Conservation (phyloP, 1,284 basidiomycete species). For the Ceratobasidium papillatum region DNA sequence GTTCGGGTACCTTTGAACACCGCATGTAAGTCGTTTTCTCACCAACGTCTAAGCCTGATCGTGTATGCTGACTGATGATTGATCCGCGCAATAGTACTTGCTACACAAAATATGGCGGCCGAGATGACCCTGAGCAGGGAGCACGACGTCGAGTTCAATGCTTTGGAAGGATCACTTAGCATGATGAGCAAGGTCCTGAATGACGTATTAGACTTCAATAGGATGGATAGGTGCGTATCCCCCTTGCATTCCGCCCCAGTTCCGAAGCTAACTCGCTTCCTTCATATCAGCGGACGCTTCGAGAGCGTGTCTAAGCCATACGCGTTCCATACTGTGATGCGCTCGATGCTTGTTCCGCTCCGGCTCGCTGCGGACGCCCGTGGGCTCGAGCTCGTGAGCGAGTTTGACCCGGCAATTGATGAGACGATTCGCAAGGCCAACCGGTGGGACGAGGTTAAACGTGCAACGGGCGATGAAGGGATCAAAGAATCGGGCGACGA, state of each 20-base stretch:
- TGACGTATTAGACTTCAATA: slow-evolving; percentile 78
- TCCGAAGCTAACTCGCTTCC: slow-evolving; percentile 21
- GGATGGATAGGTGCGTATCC: slow-evolving; percentile 29
- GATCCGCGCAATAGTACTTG: slow-evolving; percentile 63
- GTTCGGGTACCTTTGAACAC: slow-evolving; percentile 93
- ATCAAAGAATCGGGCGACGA: slow-evolving; percentile 54
- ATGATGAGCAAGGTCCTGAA: slow-evolving; percentile 95
- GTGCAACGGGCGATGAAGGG: slow-evolving; percentile 52
- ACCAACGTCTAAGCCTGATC: slow-evolving; percentile 11
- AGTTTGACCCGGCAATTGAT: slow-evolving; percentile 80
- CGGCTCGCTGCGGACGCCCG: slow-evolving; percentile 77
- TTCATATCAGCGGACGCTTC: slow-evolving; percentile 66
- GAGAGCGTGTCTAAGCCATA: slow-evolving; percentile 80
- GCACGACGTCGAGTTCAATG: slow-evolving; percentile 81
- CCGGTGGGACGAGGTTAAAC: slow-evolving; percentile 66
- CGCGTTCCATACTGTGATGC: slow-evolving; percentile 83
- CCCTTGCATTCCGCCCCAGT: too few species aligned
- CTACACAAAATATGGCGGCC: slow-evolving; percentile 89
- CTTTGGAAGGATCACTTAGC: slow-evolving; percentile 80
- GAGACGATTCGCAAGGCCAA: slow-evolving; percentile 66
- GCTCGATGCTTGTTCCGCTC: slow-evolving; percentile 79
- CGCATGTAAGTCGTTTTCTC: slow-evolving; percentile 65
- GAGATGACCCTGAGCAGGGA: slow-evolving; percentile 67
- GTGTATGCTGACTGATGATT: slow-evolving; percentile 5
- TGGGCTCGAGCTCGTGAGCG: slow-evolving; percentile 70